A percentile compares a stretch with the other conserved stretches of the same genome.
These are phyloP conservation scores for Terana coerulea DNA, from an alignment of 768 basidiomycete species.

Conservation along the genomic window DNA sequence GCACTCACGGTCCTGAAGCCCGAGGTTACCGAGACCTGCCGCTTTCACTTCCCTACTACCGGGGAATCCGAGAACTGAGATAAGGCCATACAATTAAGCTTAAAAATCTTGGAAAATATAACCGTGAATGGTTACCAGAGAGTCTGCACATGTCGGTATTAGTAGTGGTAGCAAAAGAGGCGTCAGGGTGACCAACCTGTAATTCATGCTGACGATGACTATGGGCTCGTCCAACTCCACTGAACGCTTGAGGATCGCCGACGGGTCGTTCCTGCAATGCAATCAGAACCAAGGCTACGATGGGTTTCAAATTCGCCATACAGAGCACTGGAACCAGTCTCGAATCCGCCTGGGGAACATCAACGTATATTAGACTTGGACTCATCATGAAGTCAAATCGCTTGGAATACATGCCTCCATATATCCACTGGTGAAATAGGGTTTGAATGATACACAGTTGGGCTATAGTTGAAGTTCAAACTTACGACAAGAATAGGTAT, in stretches of 20 bases:
- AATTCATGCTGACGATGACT: conserved; percentile 54
- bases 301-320: not conserved
- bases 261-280: conserved; percentile 9
- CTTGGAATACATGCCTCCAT: conserved; percentile 31
- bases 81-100: not conserved
- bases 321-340: not conserved
- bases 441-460: not conserved
- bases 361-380: not conserved
- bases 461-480: not conserved
- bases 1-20: conserved; percentile 45
- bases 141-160: not conserved
- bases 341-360: not conserved
- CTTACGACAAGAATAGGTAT: not conserved
- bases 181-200: conserved; percentile 27
- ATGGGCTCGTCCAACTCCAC: conserved; percentile 40
- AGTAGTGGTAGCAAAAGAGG: not conserved
- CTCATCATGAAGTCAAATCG: not conserved
- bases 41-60: conserved; percentile 36
- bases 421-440: conserved; percentile 42
- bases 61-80: conserved; percentile 37
- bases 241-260: conserved; percentile 29
- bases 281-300: not conserved
- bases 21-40: conserved; percentile 42
- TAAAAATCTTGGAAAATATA: not conserved
- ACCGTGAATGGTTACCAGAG: not conserved